Conservation (phyloP, 2,329 filamentous ascomycete genomes). For the Hypoxylon sp. region DNA sequence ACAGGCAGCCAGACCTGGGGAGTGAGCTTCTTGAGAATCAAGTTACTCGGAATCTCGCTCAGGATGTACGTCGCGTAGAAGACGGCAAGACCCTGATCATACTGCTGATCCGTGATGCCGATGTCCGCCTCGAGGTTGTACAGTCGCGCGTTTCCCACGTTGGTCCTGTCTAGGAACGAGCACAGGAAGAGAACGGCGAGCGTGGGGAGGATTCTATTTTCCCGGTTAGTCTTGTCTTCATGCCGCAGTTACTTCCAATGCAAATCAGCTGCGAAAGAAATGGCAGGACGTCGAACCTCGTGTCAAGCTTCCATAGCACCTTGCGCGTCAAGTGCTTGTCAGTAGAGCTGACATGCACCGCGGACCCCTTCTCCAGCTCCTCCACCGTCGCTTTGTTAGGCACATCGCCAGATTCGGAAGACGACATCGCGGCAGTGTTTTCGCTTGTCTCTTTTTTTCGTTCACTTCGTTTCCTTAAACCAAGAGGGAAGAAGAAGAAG, state of each 20-base stretch:
- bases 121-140: conserved; percentile 68
- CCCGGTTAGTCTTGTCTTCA: conserved; percentile 14
- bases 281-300: conserved; percentile 51
- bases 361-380: conserved; percentile 40
- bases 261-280: conserved; percentile 3
- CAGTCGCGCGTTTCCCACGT: conserved; percentile 75
- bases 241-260: conserved; percentile 3
- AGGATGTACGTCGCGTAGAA: conserved; percentile 72
- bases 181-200: conserved; percentile 72
- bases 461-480: conserved; percentile 9
- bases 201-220: conserved; percentile 64
- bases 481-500: background rate
- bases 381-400: conserved; percentile 37
- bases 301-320: conserved; percentile 63
- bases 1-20: conserved; percentile 68
- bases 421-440: conserved; percentile 21
- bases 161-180: conserved; percentile 73
- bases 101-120: conserved; percentile 67
- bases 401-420: conserved; percentile 20
- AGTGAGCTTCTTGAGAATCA: conserved; percentile 68
- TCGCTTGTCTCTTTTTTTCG: background rate
- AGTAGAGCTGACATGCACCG: conserved; percentile 19
- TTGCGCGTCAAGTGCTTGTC: conserved; percentile 49
- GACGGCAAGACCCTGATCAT: conserved; percentile 69
- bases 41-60: conserved; percentile 70